A percentile compares a stretch with the other conserved stretches of the same genome.
These are phyloP conservation scores for Ogataea zsoltii DNA, from an alignment of 805 yeast genomes.

Conservation along the genomic window DNA sequence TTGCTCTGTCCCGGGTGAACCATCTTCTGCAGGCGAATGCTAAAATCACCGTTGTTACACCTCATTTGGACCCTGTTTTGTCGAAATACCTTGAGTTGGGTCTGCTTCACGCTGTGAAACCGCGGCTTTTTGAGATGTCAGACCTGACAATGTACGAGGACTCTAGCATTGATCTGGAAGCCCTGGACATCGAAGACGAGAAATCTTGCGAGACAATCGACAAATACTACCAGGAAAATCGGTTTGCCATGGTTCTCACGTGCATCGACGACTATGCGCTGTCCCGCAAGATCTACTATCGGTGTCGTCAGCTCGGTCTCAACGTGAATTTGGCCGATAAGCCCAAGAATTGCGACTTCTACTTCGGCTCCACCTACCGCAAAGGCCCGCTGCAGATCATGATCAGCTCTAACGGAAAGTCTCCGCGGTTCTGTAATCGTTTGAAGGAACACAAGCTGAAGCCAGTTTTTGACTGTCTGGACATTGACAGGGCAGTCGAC, in stretches of 20 bases:
- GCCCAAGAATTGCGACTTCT: slow-evolving; percentile 81
- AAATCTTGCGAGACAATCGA: slow-evolving; percentile 36
- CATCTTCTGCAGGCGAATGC: slow-evolving; percentile 73
- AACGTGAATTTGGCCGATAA: slow-evolving; percentile 82
- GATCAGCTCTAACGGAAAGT: slow-evolving; percentile 82
- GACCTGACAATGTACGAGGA: slow-evolving; percentile 54
- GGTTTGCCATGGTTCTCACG: slow-evolving; percentile 67
- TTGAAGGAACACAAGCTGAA: slow-evolving; percentile 58
- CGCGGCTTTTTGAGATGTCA: slow-evolving; percentile 44
- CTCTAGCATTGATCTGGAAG: slow-evolving; percentile 11
- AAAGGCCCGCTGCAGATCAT: slow-evolving; percentile 74
- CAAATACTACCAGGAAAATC: slow-evolving; percentile 36
- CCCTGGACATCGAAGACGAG: slow-evolving; percentile 30
- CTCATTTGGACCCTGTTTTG: slow-evolving; percentile 38
- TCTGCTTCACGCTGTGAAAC: slow-evolving; percentile 41
- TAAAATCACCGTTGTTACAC: slow-evolving; percentile 62
- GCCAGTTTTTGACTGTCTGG: slow-evolving; percentile 39
- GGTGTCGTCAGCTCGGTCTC: slow-evolving; percentile 45
- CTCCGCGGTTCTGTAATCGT: slow-evolving; percentile 71
- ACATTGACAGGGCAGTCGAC: slow-evolving; percentile 55
- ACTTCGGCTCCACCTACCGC: slow-evolving; percentile 77
- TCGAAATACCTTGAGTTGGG: slow-evolving; percentile 39
- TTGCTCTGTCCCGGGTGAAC: slow-evolving; percentile 68
- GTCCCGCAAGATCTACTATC: slow-evolving; percentile 57
- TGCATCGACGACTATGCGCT: slow-evolving; percentile 71